A percentile compares a stretch with the other conserved stretches of the same genome.
Conservation (phyloP, 108 stramenopile species). For the Stephanodiscus minutulus region DNA sequence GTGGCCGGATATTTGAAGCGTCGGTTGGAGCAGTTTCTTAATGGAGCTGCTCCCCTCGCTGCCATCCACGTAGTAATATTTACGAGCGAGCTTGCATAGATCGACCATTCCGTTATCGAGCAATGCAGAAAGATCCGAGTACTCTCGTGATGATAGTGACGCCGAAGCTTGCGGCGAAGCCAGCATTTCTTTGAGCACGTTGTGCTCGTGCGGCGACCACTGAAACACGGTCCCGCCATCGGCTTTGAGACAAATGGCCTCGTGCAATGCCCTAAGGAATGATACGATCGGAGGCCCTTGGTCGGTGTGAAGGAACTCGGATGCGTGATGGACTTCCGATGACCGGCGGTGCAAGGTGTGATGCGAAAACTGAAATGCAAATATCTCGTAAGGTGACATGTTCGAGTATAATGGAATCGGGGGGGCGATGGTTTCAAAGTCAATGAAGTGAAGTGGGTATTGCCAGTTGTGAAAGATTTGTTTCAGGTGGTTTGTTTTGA, state of each 20-base stretch:
- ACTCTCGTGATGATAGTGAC: slow-evolving; percentile 34
- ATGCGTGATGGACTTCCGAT: slow-evolving; percentile 36
- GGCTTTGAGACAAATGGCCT: slow-evolving; percentile 16
- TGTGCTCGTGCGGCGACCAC: slow-evolving; percentile 56
- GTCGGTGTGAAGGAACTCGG: slow-evolving; percentile 55
- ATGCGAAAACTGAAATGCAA: slow-evolving; percentile 62
- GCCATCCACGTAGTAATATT: slow-evolving; percentile 55
- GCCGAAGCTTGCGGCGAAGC: slow-evolving; percentile 19
- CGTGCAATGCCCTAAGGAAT: slow-evolving; percentile 43
- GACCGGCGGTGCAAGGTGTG: slow-evolving; percentile 39
- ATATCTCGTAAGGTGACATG: slow-evolving; percentile 47
- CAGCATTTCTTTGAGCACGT: slow-evolving; percentile 42
- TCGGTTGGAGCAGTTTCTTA: slow-evolving; percentile 48
- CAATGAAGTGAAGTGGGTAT: slow-evolving; percentile 60
- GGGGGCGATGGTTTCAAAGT: slow-evolving; percentile 56
- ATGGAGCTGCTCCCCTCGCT: slow-evolving; percentile 59
- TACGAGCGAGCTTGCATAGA: slow-evolving; percentile 39
- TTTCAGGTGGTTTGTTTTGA: slow-evolving; percentile 33
- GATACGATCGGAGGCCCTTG: slow-evolving; percentile 35
- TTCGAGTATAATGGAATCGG: slow-evolving; percentile 49
- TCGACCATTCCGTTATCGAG: slow-evolving; percentile 53
- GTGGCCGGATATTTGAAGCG: slow-evolving; percentile 41
- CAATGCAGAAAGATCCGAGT: slow-evolving; percentile 30
- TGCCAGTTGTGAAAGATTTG: slow-evolving; percentile 43
- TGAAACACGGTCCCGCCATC: slow-evolving; percentile 55